Evolutionary conservation across 768 basidiomycete genomes (phyloP).

Genomic region (Rhodotorula babjevae): DNA sequence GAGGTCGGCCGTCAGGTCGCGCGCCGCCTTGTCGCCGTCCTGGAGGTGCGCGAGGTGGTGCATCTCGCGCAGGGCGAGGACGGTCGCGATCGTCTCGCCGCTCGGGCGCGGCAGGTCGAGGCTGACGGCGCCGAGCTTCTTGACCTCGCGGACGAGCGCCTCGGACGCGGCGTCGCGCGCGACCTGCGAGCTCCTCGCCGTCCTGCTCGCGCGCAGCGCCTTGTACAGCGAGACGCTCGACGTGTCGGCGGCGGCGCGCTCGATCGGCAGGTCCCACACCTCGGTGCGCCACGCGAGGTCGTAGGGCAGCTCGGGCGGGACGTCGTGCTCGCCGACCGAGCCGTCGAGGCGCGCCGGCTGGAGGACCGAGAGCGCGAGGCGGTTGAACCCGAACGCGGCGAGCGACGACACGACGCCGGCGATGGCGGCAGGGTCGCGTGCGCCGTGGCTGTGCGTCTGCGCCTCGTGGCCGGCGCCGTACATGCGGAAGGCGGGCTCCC

Average conservation of each 20-base stretch:
- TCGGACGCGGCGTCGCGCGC: slow-evolving; percentile 47
- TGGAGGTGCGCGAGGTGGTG: slow-evolving; percentile 6
- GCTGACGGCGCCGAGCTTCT: slow-evolving; percentile 60
- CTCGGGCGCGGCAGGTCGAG: slow-evolving; percentile 77
- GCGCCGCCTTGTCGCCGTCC: not conserved
- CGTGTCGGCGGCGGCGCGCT: not conserved
- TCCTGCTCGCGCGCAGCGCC: slow-evolving; percentile 73
- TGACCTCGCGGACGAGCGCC: slow-evolving; percentile 60
- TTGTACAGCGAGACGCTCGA: slow-evolving; percentile 65
- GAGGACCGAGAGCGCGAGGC: slow-evolving; percentile 67
- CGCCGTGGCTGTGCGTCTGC: not conserved
- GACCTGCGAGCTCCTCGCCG: slow-evolving; percentile 47
- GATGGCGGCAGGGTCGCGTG: slow-evolving; percentile 46
- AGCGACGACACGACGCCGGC: slow-evolving; percentile 72
- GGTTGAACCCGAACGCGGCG: slow-evolving; percentile 83
- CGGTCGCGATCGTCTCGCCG: slow-evolving; percentile 60
- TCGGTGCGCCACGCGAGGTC: slow-evolving; percentile 89
- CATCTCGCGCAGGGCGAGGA: slow-evolving; percentile 79
- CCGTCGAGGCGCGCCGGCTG: slow-evolving; percentile 45
- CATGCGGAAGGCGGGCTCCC: slow-evolving; percentile 83
- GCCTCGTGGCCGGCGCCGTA: slow-evolving; percentile 81
- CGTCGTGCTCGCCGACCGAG: slow-evolving; percentile 43
- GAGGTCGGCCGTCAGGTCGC: not conserved
- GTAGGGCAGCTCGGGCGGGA: slow-evolving; percentile 56
- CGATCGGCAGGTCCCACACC: slow-evolving; percentile 71